phyloP scores from a whole-genome alignment of 345 rosid genomes.

The Melastoma malabathricum region DNA sequence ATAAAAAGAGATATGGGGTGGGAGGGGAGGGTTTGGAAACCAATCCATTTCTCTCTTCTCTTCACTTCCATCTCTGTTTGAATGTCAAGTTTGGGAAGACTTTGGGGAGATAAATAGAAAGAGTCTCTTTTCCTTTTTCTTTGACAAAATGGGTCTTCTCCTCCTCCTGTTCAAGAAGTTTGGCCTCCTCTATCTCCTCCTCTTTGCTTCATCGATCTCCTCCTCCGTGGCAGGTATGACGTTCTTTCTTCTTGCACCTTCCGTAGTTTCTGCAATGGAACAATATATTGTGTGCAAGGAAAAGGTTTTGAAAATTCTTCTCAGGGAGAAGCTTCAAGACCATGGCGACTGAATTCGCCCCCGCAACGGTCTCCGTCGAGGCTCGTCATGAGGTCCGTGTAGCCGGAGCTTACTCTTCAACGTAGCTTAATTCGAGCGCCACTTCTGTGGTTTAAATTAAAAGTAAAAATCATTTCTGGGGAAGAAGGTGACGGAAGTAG shows the following conservation, averaged over 20 bases:
- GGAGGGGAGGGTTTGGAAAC: too few species aligned
- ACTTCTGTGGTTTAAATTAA: too few species aligned
- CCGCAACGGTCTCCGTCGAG: not conserved
- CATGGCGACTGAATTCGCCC: not conserved
- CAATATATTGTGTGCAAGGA: not conserved
- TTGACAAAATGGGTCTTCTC: slow-evolving; percentile 14
- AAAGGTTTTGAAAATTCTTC: not conserved
- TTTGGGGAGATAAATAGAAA: slow-evolving; percentile 1
- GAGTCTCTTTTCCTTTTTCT: slow-evolving; percentile 3
- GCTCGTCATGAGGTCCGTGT: slow-evolving; percentile 6
- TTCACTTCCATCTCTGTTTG: slow-evolving; percentile 21
- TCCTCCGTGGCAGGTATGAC: slow-evolving; percentile 9
- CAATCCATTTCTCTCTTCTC: too few species aligned
- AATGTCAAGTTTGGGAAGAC: slow-evolving; percentile 17
- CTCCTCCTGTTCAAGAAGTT: slow-evolving; percentile 6
- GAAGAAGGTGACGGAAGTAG: too few species aligned
- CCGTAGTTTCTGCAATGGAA: not conserved
- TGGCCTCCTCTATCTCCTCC: slow-evolving; percentile 8
- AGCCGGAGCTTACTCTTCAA: too few species aligned
- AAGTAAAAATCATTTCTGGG: not conserved
- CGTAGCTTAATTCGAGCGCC: too few species aligned
- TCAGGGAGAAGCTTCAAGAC: slow-evolving; percentile 5
- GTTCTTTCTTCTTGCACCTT: not conserved
- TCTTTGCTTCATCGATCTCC: slow-evolving; percentile 5
- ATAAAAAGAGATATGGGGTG: too few species aligned